A percentile compares a stretch with the other conserved stretches of the same genome.
phyloP scores from a whole-genome alignment of 441 rosid species.

The Codiaeum variegatum region DNA sequence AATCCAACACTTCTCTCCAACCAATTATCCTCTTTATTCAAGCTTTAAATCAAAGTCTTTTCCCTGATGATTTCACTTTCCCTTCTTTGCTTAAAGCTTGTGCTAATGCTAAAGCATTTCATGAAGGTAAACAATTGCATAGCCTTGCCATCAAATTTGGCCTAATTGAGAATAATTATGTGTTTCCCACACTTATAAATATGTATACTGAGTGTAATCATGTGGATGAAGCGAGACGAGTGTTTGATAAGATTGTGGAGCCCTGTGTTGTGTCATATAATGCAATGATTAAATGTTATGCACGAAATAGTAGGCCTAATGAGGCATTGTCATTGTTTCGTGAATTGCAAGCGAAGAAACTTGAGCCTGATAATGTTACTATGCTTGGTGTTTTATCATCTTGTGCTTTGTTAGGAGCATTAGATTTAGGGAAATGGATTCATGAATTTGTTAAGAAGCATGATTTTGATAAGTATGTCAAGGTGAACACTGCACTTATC shows the following conservation, averaged over 20 bases:
- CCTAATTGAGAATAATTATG: slow-evolving; percentile 39
- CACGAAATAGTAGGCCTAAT: slow-evolving; percentile 60
- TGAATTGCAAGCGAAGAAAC: slow-evolving; percentile 52
- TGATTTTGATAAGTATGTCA: slow-evolving; percentile 49
- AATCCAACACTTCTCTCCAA: slow-evolving; percentile 37
- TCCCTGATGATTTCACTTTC: slow-evolving; percentile 65
- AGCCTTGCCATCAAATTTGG: slow-evolving; percentile 55
- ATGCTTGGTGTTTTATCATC: slow-evolving; percentile 67
- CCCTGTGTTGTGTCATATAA: slow-evolving; percentile 68
- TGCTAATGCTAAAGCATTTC: slow-evolving; percentile 44
- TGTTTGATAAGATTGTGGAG: slow-evolving; percentile 48
- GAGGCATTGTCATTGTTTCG: slow-evolving; percentile 70
- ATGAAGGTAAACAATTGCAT: slow-evolving; percentile 74
- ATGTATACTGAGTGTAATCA: slow-evolving; percentile 66
- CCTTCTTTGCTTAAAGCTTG: slow-evolving; percentile 74
- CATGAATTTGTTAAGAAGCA: slow-evolving; percentile 69
- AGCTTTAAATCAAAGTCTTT: slow-evolving; percentile 34
- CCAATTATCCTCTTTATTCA: slow-evolving; percentile 41
- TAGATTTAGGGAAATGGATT: slow-evolving; percentile 78
- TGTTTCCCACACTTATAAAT: slow-evolving; percentile 62
- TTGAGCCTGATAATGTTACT: slow-evolving; percentile 65
- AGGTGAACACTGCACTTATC: slow-evolving; percentile 69
- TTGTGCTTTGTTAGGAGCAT: slow-evolving; percentile 66
- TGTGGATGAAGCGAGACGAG: slow-evolving; percentile 54
- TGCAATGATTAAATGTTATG: slow-evolving; percentile 62